Evolutionary conservation across 2,329 filamentous ascomycete species (phyloP).

Genomic region (Pseudocercospora fuligena): DNA sequence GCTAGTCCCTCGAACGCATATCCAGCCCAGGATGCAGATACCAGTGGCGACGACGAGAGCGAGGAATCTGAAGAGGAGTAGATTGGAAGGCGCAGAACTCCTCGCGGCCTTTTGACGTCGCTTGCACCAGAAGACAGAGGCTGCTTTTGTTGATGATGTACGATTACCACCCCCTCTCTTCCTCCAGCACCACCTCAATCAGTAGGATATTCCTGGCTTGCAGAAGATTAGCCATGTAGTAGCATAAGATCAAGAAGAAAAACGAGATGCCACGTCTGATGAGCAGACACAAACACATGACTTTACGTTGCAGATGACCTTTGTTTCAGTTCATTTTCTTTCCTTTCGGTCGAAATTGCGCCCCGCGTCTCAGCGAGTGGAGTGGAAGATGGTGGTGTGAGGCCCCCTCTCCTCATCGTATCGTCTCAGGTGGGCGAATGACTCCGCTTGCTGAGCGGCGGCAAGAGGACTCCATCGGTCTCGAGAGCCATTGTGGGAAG

Average conservation of each 20-base stretch:
- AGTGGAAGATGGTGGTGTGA: neutral
- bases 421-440: neutral
- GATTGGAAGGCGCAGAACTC: neutral
- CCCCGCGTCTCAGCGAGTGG: neutral
- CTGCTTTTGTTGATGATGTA: conserved; percentile 21
- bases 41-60: conserved; percentile 40
- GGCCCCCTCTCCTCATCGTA: neutral
- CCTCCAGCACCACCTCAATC: neutral
- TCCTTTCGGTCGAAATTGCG: neutral
- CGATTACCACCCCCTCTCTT: conserved; percentile 1
- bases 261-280: neutral
- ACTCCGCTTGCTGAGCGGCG: too few species aligned
- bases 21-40: conserved; percentile 27
- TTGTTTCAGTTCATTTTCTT: neutral
- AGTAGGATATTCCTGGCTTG: conserved; percentile 7
- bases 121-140: conserved; percentile 1
- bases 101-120: neutral
- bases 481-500: too few species aligned
- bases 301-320: neutral
- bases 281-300: neutral
- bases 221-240: conserved; percentile 1
- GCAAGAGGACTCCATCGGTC: too few species aligned
- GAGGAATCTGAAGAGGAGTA: conserved; percentile 45
- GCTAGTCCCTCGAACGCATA: conserved; percentile 29
- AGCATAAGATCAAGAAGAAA: conserved; percentile 1